These are phyloP conservation scores for Crithidia brevicula DNA, from an alignment of 208 protist species.

Conservation along the genomic window DNA sequence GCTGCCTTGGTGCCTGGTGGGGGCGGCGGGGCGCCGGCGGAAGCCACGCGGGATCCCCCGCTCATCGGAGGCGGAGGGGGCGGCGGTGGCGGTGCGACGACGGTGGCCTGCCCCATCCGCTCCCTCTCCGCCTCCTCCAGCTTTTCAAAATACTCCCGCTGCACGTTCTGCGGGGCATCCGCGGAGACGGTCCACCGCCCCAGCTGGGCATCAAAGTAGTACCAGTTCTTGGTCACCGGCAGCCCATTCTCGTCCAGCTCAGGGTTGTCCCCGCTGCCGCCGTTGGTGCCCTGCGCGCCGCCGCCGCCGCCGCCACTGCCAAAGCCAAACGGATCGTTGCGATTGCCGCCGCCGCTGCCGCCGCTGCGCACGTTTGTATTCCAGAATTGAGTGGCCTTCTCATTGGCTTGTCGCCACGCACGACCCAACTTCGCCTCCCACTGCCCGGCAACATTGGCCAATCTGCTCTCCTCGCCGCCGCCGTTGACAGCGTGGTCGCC, in stretches of 20 bases:
- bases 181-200: slow-evolving; percentile 77
- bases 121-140: slow-evolving; percentile 67
- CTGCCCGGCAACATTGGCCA: slow-evolving; percentile 18
- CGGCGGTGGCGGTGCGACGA: slow-evolving; percentile 41
- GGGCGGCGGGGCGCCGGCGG: slow-evolving; percentile 18
- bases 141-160: slow-evolving; percentile 62
- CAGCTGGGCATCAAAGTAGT: slow-evolving; percentile 74
- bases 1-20: slow-evolving; percentile 5
- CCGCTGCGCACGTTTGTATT: slow-evolving; percentile 24
- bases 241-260: slow-evolving; percentile 86
- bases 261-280: slow-evolving; percentile 33
- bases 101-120: slow-evolving; percentile 46
- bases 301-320: neutral
- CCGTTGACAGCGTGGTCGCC: neutral
- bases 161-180: slow-evolving; percentile 71
- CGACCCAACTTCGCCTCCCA: slow-evolving; percentile 31
- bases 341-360: neutral
- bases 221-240: slow-evolving; percentile 83
- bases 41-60: neutral
- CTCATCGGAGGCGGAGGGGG: slow-evolving; percentile 1
- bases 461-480: neutral
- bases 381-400: slow-evolving; percentile 38
- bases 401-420: slow-evolving; percentile 33
- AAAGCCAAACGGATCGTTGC: slow-evolving; percentile 32
- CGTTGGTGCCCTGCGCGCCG: neutral